Evolutionary conservation across 306 rosid species (phyloP).

Genomic region (Trifolium dubium): DNA sequence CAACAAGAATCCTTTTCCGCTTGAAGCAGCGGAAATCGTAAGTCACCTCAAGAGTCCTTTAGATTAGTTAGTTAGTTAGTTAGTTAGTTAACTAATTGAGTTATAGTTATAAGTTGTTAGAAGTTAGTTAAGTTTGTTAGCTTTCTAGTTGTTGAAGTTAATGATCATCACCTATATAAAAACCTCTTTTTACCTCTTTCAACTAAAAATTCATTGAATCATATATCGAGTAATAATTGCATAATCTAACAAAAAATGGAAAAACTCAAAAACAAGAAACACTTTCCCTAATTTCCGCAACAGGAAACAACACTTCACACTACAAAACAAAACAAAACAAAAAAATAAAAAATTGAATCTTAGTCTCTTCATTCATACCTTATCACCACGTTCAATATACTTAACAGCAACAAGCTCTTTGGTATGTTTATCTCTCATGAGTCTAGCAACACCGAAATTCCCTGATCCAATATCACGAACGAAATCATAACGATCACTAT

Average conservation of each 20-base stretch:
- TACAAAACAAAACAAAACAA: constrained; percentile 11
- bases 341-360: neutral
- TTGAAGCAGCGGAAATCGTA: neutral
- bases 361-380: too few species aligned
- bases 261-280: neutral
- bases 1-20: neutral
- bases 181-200: too few species aligned
- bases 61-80: too few species aligned
- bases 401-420: constrained; percentile 90
- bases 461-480: constrained; percentile 91
- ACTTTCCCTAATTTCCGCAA: constrained; percentile 10
- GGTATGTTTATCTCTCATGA: constrained; percentile 85
- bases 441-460: constrained; percentile 87
- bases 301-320: constrained; percentile 22
- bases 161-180: neutral
- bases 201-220: neutral
- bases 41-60: neutral
- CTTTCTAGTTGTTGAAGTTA: neutral
- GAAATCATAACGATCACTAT: constrained; percentile 85
- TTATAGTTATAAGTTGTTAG: neutral
- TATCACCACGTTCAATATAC: constrained; percentile 89
- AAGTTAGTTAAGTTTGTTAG: neutral
- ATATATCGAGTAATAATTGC: neutral
- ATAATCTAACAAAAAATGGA: neutral
- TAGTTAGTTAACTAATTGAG: too few species aligned